phyloP scores from a whole-genome alignment of 2,329 filamentous ascomycete species.

The Curvularia hawaiiensis region DNA sequence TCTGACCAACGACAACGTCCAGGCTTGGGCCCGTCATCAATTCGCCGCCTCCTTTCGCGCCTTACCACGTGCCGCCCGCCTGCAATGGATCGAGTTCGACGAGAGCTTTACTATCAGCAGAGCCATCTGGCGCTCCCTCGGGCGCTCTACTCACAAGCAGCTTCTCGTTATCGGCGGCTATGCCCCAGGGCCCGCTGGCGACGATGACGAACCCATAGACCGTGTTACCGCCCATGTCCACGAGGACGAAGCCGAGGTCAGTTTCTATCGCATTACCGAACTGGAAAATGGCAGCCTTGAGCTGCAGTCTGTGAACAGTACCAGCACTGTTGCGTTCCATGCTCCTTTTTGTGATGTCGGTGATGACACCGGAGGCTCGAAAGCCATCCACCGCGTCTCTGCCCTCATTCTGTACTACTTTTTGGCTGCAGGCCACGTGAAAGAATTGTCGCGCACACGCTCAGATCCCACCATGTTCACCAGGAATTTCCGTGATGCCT shows the following conservation, averaged over 20 bases:
- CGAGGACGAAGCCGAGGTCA: conserved; percentile 34
- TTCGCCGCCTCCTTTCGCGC: conserved; percentile 30
- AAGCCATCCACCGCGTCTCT: conserved; percentile 35
- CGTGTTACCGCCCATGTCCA: conserved; percentile 37
- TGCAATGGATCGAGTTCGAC: conserved; percentile 34
- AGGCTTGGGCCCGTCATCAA: conserved; percentile 28
- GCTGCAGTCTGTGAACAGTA: conserved; percentile 32
- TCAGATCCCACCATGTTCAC: conserved; percentile 37
- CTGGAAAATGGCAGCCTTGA: conserved; percentile 23
- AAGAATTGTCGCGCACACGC: conserved; percentile 30
- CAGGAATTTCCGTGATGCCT: conserved; percentile 36
- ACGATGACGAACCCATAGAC: conserved; percentile 28
- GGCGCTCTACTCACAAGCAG: conserved; percentile 36
- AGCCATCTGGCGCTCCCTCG: conserved; percentile 31
- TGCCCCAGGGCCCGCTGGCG: conserved; percentile 31
- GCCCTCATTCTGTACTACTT: conserved; percentile 36
- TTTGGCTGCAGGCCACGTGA: conserved; percentile 32
- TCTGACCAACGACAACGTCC: conserved; percentile 32
- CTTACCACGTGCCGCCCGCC: conserved; percentile 23
- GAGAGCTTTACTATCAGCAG: conserved; percentile 33
- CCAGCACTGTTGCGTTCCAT: conserved; percentile 35
- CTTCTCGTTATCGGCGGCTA: conserved; percentile 38
- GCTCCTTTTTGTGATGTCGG: conserved; percentile 36
- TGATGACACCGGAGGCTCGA: conserved; percentile 32
- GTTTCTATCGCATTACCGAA: conserved; percentile 34